These are phyloP conservation scores for Elsinoe australis DNA, from an alignment of 2,329 filamentous ascomycete species.

Conservation along the genomic window DNA sequence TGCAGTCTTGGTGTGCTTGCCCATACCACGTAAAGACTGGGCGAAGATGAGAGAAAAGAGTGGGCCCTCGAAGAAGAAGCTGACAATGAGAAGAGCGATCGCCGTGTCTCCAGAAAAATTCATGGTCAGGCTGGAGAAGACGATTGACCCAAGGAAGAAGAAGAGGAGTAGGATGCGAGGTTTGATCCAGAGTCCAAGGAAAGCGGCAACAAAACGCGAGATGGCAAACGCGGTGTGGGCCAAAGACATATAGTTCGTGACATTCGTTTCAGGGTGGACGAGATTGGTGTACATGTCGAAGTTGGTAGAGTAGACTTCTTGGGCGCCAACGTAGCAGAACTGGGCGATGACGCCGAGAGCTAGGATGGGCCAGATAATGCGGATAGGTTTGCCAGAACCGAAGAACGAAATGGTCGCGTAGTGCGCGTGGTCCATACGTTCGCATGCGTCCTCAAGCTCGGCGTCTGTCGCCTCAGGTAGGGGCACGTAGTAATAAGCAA, in stretches of 20 bases:
- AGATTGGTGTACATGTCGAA: constrained; percentile 39
- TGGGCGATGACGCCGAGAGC: constrained; percentile 47
- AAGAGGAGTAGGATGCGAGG: constrained; percentile 51
- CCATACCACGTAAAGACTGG: constrained; percentile 51
- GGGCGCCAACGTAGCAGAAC: constrained; percentile 55
- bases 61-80: constrained; percentile 55
- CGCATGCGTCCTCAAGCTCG: constrained; percentile 50
- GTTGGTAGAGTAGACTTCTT: constrained; percentile 48
- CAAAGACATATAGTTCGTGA: constrained; percentile 42
- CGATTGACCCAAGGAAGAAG: constrained; percentile 47
- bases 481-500: constrained; percentile 54
- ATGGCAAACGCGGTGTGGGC: constrained; percentile 52
- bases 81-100: constrained; percentile 43
- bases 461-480: constrained; percentile 55
- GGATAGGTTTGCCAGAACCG: constrained; percentile 33
- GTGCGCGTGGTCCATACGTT: constrained; percentile 45
- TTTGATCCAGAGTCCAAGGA: constrained; percentile 47
- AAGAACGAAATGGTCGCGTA: constrained; percentile 32
- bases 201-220: constrained; percentile 51
- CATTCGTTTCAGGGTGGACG: constrained; percentile 34
- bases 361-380: constrained; percentile 51
- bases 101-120: constrained; percentile 38
- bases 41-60: constrained; percentile 54
- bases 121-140: constrained; percentile 47
- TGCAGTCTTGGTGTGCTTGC: constrained; percentile 51